Percentiles rank a stretch among this genome's conserved stretches.
These are phyloP conservation scores for Pythium guiyangense DNA, from an alignment of 352 stramenopile species.

Conservation along the genomic window DNA sequence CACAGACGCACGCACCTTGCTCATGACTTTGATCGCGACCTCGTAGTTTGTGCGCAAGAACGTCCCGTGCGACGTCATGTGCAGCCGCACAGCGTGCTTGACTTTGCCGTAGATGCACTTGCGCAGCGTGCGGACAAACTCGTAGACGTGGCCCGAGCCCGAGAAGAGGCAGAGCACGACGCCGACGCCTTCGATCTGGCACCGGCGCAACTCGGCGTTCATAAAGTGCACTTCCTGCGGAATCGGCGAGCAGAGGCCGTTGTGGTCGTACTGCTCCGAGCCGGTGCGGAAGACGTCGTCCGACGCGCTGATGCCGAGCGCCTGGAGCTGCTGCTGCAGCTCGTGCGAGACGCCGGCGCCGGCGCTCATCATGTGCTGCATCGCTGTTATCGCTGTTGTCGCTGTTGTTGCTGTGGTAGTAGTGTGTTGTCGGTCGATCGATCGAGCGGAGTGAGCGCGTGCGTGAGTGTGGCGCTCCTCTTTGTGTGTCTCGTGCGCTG, in stretches of 20 bases:
- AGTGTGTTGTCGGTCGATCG: neutral
- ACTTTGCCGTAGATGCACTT: conserved; percentile 89
- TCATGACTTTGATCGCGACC: conserved; percentile 88
- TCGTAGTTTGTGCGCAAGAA: conserved; percentile 79
- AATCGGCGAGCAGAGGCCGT: conserved; percentile 76
- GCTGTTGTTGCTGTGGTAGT: neutral
- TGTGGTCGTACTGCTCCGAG: conserved; percentile 70
- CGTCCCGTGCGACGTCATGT: conserved; percentile 64
- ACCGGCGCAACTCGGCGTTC: conserved; percentile 78
- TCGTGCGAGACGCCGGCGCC: conserved; percentile 43
- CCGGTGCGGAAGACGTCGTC: conserved; percentile 82
- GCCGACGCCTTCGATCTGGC: conserved; percentile 68
- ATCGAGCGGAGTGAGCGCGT: too few species aligned
- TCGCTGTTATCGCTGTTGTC: neutral
- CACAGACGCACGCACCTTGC: conserved; percentile 41
- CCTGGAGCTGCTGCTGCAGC: conserved; percentile 73
- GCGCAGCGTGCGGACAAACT: conserved; percentile 81
- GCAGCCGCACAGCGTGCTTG: conserved; percentile 82
- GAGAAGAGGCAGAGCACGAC: conserved; percentile 80
- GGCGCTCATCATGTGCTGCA: conserved; percentile 32
- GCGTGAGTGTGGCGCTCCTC: too few species aligned
- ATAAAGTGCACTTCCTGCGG: conserved; percentile 85
- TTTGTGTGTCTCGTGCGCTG: too few species aligned
- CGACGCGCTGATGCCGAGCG: conserved; percentile 73
- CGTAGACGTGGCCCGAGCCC: conserved; percentile 73